These are phyloP conservation scores for Tylopilus rubrobrunneus DNA, from an alignment of 768 basidiomycete genomes.

Conservation along the genomic window DNA sequence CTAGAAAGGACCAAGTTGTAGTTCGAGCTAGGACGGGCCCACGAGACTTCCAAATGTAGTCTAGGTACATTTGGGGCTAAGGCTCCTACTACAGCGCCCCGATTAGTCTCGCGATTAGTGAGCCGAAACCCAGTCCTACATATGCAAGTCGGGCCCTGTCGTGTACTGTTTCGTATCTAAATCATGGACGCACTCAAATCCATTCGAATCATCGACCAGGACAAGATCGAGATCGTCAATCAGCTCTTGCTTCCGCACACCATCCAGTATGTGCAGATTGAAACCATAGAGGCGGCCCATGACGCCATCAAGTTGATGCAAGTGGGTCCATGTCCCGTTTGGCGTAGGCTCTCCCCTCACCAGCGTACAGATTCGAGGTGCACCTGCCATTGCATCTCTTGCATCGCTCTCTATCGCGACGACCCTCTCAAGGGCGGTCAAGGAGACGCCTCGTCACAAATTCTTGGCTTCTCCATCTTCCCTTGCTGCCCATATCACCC, in stretches of 20 bases:
- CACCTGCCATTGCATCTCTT: slow-evolving; percentile 92
- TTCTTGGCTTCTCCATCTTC: slow-evolving; percentile 51
- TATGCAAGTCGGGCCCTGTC: background rate
- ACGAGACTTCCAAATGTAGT: too few species aligned
- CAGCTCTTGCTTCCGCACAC: slow-evolving; percentile 83
- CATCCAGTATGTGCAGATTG: slow-evolving; percentile 61
- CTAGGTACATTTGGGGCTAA: too few species aligned
- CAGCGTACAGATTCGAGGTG: slow-evolving; percentile 70
- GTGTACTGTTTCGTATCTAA: background rate
- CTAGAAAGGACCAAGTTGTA: too few species aligned
- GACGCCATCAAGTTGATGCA: slow-evolving; percentile 97
- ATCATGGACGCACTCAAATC: slow-evolving; percentile 32
- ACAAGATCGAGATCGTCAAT: slow-evolving; percentile 80
- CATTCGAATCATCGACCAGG: slow-evolving; percentile 39
- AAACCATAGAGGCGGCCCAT: slow-evolving; percentile 78
- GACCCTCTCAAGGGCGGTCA: slow-evolving; percentile 53
- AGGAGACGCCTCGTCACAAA: slow-evolving; percentile 43
- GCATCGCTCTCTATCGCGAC: slow-evolving; percentile 77
- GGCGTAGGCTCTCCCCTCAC: background rate
- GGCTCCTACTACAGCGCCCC: too few species aligned
- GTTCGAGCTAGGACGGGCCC: too few species aligned
- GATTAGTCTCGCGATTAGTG: too few species aligned
- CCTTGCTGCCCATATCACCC: slow-evolving; percentile 52
- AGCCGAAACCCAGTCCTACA: too few species aligned
- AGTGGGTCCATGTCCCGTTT: slow-evolving; percentile 37